Evolutionary conservation across 1,139 yeast species (phyloP), one percentile per base, ranked within the genome.

Genomic region (Magnusiomyces paraingens): DNA sequence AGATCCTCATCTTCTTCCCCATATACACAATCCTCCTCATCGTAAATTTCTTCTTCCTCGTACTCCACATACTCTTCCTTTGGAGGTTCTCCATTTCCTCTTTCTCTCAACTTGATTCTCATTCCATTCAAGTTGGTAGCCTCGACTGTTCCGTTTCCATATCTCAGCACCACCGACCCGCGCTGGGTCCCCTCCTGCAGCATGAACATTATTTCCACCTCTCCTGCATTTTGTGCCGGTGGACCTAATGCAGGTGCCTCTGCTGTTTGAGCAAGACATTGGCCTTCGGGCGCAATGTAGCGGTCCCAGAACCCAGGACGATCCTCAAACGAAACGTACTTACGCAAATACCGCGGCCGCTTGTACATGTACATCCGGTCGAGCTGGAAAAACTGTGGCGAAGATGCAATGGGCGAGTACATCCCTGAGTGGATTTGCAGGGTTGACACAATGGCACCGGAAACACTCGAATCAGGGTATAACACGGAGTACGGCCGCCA

Each of bases 351-450:
- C 11, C 47, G 46, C 1, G 68, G 67, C 39, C 57, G 53, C 5
- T 60, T 58, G 51, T 57, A 68, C 50, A 65, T 61, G 52, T 63
- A 62, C 6, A 59, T 22, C 11, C 62, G 55, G 53, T 70, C 70
- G 17, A 70, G 58, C 8, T 59, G 54, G 57, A 70, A 70, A 51
- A 70, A 70, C 43, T 59, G 57, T 15, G 61, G 58, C 72, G 72
- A 70, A 3, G 73, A 70, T 5, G 68, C 66, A 5, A 70, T 55
- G 3, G 55, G 29, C 3, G 73, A 69, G 44, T 51, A 57, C 26
- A 57, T 41, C 21, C 35, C 53, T 35, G 32, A 53, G 2, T 32
- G 43, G 35, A 29, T 14, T 11, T 18, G 2, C 18, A 17, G 18
- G 18, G 15, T 3, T 44, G 49, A 38, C 35, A 43, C 43, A 41